Base-by-base conservation (phyloP, 495 filamentous ascomycete genomes). In the Aspergillus nidulans region DNA sequence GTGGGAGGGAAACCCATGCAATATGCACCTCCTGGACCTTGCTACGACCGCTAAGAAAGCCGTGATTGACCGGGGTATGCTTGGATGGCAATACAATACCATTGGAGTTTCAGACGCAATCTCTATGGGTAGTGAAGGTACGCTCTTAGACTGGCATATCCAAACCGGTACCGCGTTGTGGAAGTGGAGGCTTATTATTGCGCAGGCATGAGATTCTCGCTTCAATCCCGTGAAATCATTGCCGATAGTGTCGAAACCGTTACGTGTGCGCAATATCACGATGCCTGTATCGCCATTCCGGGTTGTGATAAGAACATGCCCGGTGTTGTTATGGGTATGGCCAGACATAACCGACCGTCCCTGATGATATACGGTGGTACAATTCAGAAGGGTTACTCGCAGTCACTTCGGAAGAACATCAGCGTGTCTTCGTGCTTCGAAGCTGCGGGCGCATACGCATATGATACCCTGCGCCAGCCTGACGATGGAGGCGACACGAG, bases 241-340 rank as follows among this genome's bases (percentile, higher is more conserved):
- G 94, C 94, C 53, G 94, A 98, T 68, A 90, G 85, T 62, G 89
- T 98, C 56, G 92, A 98, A 69, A 91, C 89, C 1, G 88, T 95
- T 4, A 95, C 91, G 1, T 94, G 89, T 61, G 87, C 87, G 6
- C 86, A 90, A 67, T 86, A 84, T 49, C 91, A 98, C 68, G 94
- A 98, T 60, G 94, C 94, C 51, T 95, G 91, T 65, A 92, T 98
- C 62, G 83, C 89, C 21, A 92, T 98, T 58, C 91, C 94, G 1
- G 94, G 94, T 9, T 98, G 94, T 65, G 94, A 98, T 70, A 98
- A 98, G 78, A 98, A 98, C 62, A 98, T 98, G 94, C 94, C 94
- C 1, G 94, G 94, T 55, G 79, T 77, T 32, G 72, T 90, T n/a
- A 89, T 90, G 85, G 86, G 81, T 41, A 87, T 90, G 69, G 90